A percentile compares a stretch with the other conserved stretches of the same genome.
Conservation (phyloP, 768 basidiomycete species). For the Pleurotus giganteus region DNA sequence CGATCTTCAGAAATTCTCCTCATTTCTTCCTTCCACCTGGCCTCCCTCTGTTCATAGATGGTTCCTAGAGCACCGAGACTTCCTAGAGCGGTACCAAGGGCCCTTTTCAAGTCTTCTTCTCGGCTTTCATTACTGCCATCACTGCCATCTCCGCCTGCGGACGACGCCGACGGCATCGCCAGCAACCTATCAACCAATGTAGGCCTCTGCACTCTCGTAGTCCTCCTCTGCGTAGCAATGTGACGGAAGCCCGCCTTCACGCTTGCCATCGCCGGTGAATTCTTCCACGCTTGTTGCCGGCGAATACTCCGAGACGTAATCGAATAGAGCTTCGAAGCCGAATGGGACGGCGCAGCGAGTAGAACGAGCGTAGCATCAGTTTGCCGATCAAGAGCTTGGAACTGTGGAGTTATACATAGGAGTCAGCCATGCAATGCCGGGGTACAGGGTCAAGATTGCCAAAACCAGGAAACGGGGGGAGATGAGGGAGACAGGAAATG, state of each 20-base stretch:
- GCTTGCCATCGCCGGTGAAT: slow-evolving; percentile 47
- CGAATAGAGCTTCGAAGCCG: slow-evolving; percentile 55
- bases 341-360: slow-evolving; percentile 72
- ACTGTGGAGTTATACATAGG: slow-evolving; percentile 37
- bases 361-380: slow-evolving; percentile 78
- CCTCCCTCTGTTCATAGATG: slow-evolving; percentile 69
- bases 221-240: slow-evolving; percentile 54
- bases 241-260: slow-evolving; percentile 59
- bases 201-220: slow-evolving; percentile 39
- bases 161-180: slow-evolving; percentile 36
- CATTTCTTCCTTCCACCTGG: slow-evolving; percentile 73
- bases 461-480: slow-evolving; percentile 16
- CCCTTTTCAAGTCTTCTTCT: slow-evolving; percentile 66
- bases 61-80: slow-evolving; percentile 60
- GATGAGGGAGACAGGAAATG: neutral
- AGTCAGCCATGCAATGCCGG: slow-evolving; percentile 6
- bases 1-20: slow-evolving; percentile 61
- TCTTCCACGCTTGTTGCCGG: slow-evolving; percentile 44
- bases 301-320: slow-evolving; percentile 70
- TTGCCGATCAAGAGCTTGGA: slow-evolving; percentile 76
- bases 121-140: slow-evolving; percentile 50
- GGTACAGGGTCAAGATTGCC: slow-evolving; percentile 27
- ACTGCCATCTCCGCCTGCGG: slow-evolving; percentile 51
- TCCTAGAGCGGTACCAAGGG: slow-evolving; percentile 64
- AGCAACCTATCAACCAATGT: slow-evolving; percentile 51